Conservation (phyloP, 805 yeast species). For the Monosporozyma siamensis region DNA sequence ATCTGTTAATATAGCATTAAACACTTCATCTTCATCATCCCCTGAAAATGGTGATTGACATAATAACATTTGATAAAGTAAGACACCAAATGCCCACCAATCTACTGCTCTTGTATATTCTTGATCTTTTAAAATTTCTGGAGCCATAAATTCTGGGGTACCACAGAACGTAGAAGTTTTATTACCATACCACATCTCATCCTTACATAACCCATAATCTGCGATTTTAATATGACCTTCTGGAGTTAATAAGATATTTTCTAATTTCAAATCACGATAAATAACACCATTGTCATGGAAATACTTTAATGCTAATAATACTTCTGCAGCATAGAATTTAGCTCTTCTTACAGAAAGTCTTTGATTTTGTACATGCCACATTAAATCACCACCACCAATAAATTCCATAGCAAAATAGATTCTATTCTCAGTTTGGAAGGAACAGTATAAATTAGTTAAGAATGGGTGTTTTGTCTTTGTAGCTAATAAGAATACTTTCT, state of each 20-base stretch:
- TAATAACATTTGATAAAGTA: conserved; percentile 89
- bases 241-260: conserved; percentile 79
- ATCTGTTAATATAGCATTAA: conserved; percentile 91
- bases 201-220: conserved; percentile 96
- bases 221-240: conserved; percentile 95
- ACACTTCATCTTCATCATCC: conserved; percentile 93
- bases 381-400: conserved; percentile 94
- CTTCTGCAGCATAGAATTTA: conserved; percentile 96
- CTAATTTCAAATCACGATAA: conserved; percentile 92
- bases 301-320: conserved; percentile 78
- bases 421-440: conserved; percentile 96
- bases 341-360: conserved; percentile 86
- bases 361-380: conserved; percentile 98
- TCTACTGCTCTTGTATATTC: conserved; percentile 91
- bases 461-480: conserved; percentile 90
- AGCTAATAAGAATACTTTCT: conserved; percentile 76
- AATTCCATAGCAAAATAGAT: conserved; percentile 98
- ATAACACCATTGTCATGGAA: conserved; percentile 94
- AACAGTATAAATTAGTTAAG: conserved; percentile 79
- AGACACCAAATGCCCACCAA: conserved; percentile 99
- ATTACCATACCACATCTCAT: conserved; percentile 74
- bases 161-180: conserved; percentile 96
- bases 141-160: conserved; percentile 99
- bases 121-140: conserved; percentile 90
- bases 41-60: conserved; percentile 98